These are phyloP conservation scores for Porphyrellus cyaneotinctus DNA, from an alignment of 768 basidiomycete species.

Conservation along the genomic window DNA sequence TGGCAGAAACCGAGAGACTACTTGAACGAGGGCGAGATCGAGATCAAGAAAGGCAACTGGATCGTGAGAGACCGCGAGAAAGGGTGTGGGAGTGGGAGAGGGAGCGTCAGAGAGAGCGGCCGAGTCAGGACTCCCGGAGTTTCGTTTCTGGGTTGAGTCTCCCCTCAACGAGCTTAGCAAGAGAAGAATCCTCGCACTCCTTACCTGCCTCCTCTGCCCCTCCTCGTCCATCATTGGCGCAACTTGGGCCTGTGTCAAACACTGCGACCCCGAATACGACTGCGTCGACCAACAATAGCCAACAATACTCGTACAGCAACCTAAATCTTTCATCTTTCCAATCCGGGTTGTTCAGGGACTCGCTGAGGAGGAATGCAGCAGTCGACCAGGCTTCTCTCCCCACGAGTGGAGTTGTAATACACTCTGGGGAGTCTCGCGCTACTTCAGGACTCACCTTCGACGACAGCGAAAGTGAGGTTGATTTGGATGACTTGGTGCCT, in stretches of 20 bases:
- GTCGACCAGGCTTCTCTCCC: conserved; percentile 19
- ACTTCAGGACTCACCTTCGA: conserved; percentile 15
- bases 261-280: neutral
- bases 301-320: conserved; percentile 28
- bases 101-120: conserved; percentile 18
- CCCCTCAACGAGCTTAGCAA: conserved; percentile 12
- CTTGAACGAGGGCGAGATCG: conserved; percentile 6
- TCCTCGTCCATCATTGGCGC: conserved; percentile 7
- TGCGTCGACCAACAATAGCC: conserved; percentile 3
- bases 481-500: conserved; percentile 19
- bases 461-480: conserved; percentile 28
- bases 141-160: conserved; percentile 13
- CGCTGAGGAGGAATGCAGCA: conserved; percentile 26
- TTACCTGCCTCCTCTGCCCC: neutral
- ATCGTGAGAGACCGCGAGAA: conserved; percentile 14
- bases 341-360: conserved; percentile 32
- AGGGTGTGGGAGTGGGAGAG: conserved; percentile 20
- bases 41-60: conserved; percentile 8
- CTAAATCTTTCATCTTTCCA: conserved; percentile 31
- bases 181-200: conserved; percentile 15
- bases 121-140: conserved; percentile 11
- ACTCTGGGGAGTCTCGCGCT: conserved; percentile 11
- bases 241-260: conserved; percentile 2
- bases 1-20: conserved; percentile 9
- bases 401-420: conserved; percentile 3